phyloP scores from a whole-genome alignment of 2,329 filamentous ascomycete species.

The Hypoxylon sp. region DNA sequence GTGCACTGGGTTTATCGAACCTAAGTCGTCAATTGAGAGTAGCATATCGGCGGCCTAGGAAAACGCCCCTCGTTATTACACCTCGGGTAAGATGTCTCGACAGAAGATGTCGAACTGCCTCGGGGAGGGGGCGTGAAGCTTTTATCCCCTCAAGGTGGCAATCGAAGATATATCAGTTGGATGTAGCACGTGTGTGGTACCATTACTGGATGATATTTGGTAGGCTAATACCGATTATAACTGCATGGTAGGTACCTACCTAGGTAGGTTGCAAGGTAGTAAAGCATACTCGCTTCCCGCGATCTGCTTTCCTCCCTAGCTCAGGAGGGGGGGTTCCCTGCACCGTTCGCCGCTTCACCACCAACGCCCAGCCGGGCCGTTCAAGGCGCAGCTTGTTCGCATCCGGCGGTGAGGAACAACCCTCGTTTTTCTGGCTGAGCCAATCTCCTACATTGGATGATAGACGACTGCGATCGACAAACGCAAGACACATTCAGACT shows the following conservation, averaged over 20 bases:
- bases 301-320: conserved; percentile 4
- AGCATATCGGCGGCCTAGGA: conserved; percentile 1
- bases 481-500: neutral
- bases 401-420: neutral
- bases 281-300: neutral
- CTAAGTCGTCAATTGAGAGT: conserved; percentile 6
- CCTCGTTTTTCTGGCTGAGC: neutral
- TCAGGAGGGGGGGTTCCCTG: neutral
- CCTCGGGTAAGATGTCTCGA: neutral
- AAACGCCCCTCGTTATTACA: neutral
- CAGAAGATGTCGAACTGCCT: neutral
- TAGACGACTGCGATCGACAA: neutral
- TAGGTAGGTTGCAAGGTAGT: too few relatives aligned
- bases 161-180: too few relatives aligned
- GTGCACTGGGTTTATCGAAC: neutral
- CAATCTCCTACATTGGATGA: neutral
- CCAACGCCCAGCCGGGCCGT: neutral
- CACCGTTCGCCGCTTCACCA: neutral
- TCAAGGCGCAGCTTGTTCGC: neutral
- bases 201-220: neutral
- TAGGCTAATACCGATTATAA: neutral
- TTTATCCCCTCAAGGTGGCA: neutral
- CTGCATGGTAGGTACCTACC: neutral
- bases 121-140: neutral
- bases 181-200: neutral